A percentile compares a stretch with the other conserved stretches of the same genome.
These are phyloP conservation scores for Acmispon strigosus DNA, from an alignment of 306 rosid genomes.

Conservation along the genomic window DNA sequence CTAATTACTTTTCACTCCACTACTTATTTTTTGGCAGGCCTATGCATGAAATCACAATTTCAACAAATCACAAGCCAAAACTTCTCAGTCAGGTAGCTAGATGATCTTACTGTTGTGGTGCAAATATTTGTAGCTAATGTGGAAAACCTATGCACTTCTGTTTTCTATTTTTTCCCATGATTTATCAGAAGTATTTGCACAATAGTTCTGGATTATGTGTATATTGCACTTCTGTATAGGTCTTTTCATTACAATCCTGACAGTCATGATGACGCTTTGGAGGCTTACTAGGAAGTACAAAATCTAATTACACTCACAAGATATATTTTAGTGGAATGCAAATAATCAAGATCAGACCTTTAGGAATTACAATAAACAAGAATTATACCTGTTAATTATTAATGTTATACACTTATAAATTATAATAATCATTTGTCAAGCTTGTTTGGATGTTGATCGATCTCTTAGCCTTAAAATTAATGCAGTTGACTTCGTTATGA, in stretches of 20 bases:
- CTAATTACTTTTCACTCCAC: neutral
- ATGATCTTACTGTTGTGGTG: neutral
- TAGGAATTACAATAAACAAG: neutral
- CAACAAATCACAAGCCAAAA: slow-evolving; percentile 77
- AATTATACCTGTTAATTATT: too few species aligned
- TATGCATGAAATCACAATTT: slow-evolving; percentile 83
- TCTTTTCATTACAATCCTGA: too few species aligned
- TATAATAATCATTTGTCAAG: neutral
- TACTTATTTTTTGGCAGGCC: slow-evolving; percentile 46
- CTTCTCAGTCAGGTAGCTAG: slow-evolving; percentile 64
- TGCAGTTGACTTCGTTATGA: too few species aligned
- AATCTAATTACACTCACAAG: neutral
- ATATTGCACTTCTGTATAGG: too few species aligned
- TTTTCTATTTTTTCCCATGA: neutral
- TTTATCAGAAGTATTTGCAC: neutral
- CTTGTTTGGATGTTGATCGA: neutral
- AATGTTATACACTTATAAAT: neutral
- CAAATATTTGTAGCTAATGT: neutral
- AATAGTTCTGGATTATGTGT: neutral
- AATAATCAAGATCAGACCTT: neutral
- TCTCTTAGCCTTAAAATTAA: neutral
- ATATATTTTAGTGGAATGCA: neutral
- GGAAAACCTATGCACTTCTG: too few species aligned
- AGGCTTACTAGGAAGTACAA: neutral
- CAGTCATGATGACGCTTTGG: neutral